These are phyloP conservation scores for Globisporangium cystogenes DNA, from an alignment of 352 stramenopile species.

Conservation along the genomic window DNA sequence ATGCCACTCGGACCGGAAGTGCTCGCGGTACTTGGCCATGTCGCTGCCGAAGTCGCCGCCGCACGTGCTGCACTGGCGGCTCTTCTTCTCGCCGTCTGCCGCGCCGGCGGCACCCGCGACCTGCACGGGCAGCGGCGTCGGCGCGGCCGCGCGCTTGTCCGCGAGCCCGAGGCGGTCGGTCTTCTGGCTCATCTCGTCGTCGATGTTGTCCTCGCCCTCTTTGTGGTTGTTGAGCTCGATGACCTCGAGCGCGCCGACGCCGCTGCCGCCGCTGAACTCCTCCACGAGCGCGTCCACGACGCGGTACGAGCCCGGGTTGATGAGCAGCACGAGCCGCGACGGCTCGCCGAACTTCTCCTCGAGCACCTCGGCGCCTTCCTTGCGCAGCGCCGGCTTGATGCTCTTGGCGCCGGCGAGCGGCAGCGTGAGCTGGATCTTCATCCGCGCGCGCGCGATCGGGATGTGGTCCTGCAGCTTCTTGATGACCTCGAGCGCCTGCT, in stretches of 20 bases:
- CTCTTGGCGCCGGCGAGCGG: constrained; percentile 33
- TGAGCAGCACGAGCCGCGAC: constrained; percentile 61
- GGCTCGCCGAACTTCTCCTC: constrained; percentile 56
- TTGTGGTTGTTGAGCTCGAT: constrained; percentile 91
- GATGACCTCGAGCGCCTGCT: constrained; percentile 96
- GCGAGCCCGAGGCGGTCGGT: constrained; percentile 61
- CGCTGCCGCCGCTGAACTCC: constrained; percentile 35
- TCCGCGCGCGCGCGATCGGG: constrained; percentile 95
- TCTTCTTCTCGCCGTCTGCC: constrained; percentile 29
- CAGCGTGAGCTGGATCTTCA: constrained; percentile 90
- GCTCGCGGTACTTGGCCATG: constrained; percentile 83
- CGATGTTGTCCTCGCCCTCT: constrained; percentile 88
- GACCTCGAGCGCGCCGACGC: constrained; percentile 82
- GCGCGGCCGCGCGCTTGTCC: constrained; percentile 11
- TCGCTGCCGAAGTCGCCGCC: constrained; percentile 87
- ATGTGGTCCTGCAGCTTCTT: constrained; percentile 91
- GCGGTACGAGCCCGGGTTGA: constrained; percentile 73
- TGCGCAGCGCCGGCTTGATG: constrained; percentile 56
- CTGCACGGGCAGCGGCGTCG: constrained; percentile 8
- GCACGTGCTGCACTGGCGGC: constrained; percentile 88
- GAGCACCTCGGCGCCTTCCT: constrained; percentile 61
- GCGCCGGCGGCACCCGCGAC: neutral
- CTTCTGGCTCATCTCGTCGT: constrained; percentile 89
- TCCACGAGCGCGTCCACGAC: constrained; percentile 69
- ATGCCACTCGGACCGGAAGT: constrained; percentile 96